These are phyloP conservation scores for Aspergillus hiratsukae DNA, from an alignment of 2,329 filamentous ascomycete genomes.

Conservation along the genomic window DNA sequence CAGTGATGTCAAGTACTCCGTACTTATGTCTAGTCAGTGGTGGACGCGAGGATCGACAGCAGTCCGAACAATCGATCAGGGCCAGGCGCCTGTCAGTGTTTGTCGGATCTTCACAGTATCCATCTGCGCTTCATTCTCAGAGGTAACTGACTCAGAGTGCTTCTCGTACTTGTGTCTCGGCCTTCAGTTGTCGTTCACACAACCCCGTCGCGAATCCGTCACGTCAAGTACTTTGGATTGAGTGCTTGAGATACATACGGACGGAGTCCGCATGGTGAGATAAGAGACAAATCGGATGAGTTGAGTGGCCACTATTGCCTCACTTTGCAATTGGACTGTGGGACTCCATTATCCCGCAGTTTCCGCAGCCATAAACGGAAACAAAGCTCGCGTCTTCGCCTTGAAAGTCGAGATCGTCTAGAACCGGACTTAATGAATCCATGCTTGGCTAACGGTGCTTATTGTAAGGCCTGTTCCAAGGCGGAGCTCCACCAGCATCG, in stretches of 20 bases:
- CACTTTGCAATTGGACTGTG: not conserved
- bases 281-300: not conserved
- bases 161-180: not conserved
- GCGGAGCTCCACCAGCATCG: not conserved
- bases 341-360: not conserved
- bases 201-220: not conserved
- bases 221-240: not conserved
- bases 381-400: not conserved
- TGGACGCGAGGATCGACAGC: not conserved
- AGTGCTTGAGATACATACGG: not conserved
- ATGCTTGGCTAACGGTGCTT: not conserved
- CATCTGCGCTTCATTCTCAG: not conserved
- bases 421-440: not conserved
- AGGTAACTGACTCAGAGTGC: not conserved
- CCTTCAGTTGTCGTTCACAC: not conserved
- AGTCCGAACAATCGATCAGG: not conserved
- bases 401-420: not conserved
- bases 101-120: not conserved
- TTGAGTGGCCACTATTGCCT: not conserved
- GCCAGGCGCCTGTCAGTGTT: not conserved
- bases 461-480: not conserved
- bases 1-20: conserved; percentile 5
- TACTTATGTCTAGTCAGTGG: conserved; percentile 5
- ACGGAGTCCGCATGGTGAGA: not conserved
- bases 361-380: not conserved